Base-by-base conservation (phyloP, 164 flowering plant genomes). In the Paratinospora sagittata region DNA sequence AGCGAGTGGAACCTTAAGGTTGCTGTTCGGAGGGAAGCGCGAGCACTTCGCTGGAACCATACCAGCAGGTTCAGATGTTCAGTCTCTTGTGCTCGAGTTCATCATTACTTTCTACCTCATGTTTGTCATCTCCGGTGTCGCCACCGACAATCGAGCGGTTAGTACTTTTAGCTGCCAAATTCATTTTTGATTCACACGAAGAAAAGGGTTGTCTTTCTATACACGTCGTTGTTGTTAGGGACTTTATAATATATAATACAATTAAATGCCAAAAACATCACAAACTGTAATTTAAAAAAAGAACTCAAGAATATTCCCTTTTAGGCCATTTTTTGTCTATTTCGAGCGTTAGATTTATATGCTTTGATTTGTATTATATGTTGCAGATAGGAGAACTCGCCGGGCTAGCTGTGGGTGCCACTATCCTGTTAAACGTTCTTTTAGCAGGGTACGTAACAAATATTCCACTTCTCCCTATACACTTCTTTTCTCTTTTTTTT, bases 331-430 rank as follows among this genome's bases (percentile, higher is more conserved):
- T 52, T 16, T 9, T 55, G 21, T n/a, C 24, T 6, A 55, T 23
- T 55, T 19, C 9, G 24, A 55, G 61, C 23, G 0, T 17, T 52
- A 3, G 55, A 16, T 52, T 52, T 16, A 11, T 52, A 5, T 16
- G 5, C 6, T 16, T 52, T 16, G 3, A 52, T 17, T n/a, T 55
- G 24, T n/a, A 55, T 27, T 73, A 49, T 37, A 12, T 73, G 17
- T 2, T 81, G 75, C 86, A 93, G 98, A 84, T 93, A 62, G 95
- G 97, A 62, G 96, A 93, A 70, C 88, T 91, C 16, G 98, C 93
- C 2, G 97, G 97, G 11, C 82, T 93, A 62, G 97, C 97, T 0
- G 88, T 89, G 55, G 98, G 98, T 9, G 70, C 90, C 11, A 86
- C 91, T 3, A 74, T 93, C n/a, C 77, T 93, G 36, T 78, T 91